phyloP scores from a whole-genome alignment of 768 basidiomycete genomes.

The Cyclocybe aegerita region DNA sequence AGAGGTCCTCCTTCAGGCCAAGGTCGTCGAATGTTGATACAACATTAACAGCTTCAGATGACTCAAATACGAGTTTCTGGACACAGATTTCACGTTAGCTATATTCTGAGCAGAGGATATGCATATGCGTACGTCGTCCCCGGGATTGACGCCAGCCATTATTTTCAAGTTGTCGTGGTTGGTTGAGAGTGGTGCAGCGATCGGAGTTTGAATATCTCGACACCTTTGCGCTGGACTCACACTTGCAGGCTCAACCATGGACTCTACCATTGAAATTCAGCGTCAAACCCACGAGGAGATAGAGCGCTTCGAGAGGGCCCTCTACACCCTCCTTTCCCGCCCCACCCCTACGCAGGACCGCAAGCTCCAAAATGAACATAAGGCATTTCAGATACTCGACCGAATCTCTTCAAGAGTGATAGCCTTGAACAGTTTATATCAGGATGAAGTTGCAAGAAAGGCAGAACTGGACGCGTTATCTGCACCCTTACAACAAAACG shows the following conservation, averaged over 20 bases:
- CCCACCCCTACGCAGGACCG: slow-evolving; percentile 61
- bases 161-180: slow-evolving; percentile 32
- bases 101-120: slow-evolving; percentile 12
- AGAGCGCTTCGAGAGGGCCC: slow-evolving; percentile 86
- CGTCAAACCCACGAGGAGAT: slow-evolving; percentile 95
- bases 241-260: slow-evolving; percentile 51
- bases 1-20: slow-evolving; percentile 89
- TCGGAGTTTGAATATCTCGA: slow-evolving; percentile 57
- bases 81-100: slow-evolving; percentile 2
- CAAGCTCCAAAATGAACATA: slow-evolving; percentile 79
- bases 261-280: slow-evolving; percentile 92
- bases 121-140: slow-evolving; percentile 69
- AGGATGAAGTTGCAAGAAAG: slow-evolving; percentile 72
- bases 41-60: slow-evolving; percentile 87
- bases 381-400: slow-evolving; percentile 85
- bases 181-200: slow-evolving; percentile 32
- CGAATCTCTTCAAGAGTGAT: slow-evolving; percentile 71
- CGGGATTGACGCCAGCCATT: slow-evolving; percentile 83
- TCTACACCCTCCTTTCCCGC: slow-evolving; percentile 80
- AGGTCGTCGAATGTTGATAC: slow-evolving; percentile 91
- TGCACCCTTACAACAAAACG: slow-evolving; percentile 54
- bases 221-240: slow-evolving; percentile 11
- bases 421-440: slow-evolving; percentile 70
- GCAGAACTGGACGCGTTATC: slow-evolving; percentile 67
- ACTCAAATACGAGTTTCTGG: slow-evolving; percentile 93